Evolutionary conservation across 139 green algal genomes (phyloP).

Genomic region (Coelastrella sp.): DNA sequence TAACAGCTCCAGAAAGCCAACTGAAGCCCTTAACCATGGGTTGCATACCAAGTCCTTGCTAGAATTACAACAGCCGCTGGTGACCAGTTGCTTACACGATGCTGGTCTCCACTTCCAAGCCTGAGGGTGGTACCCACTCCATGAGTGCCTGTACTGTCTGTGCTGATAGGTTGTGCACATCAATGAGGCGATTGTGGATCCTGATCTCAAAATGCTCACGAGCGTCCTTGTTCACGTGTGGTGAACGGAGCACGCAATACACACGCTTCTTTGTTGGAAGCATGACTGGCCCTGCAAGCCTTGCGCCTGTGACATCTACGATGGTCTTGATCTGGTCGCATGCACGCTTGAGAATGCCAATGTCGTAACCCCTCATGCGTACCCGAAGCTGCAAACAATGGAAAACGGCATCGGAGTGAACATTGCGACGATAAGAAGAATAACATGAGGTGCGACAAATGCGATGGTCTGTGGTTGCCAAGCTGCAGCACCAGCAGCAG

Average conservation of each 20-base stretch:
- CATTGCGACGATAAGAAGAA: not conserved
- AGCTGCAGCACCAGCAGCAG: not conserved
- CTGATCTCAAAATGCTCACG: constrained; percentile 94
- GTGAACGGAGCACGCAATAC: constrained; percentile 89
- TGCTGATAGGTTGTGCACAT: constrained; percentile 86
- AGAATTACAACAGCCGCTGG: too few relatives aligned
- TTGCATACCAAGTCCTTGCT: too few relatives aligned
- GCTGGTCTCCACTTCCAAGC: constrained; percentile 79
- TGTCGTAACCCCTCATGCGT: constrained; percentile 83
- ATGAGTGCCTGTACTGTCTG: constrained; percentile 91
- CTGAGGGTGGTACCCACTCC: constrained; percentile 86
- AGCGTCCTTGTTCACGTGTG: constrained; percentile 93
- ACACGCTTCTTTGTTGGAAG: constrained; percentile 79
- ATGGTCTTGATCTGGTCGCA: constrained; percentile 75
- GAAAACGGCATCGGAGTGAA: not conserved
- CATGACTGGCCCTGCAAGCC: constrained; percentile 77
- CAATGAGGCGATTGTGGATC: constrained; percentile 87
- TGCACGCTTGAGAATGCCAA: constrained; percentile 69
- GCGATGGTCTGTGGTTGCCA: too few relatives aligned
- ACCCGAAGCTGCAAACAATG: constrained; percentile 64
- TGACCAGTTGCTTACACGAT: constrained; percentile 48
- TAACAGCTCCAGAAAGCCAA: too few relatives aligned
- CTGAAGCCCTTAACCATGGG: too few relatives aligned
- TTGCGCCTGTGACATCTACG: constrained; percentile 73
- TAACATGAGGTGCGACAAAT: not conserved